Evolutionary conservation across 768 basidiomycete genomes (phyloP).

Genomic region (Auriscalpium microsporum): DNA sequence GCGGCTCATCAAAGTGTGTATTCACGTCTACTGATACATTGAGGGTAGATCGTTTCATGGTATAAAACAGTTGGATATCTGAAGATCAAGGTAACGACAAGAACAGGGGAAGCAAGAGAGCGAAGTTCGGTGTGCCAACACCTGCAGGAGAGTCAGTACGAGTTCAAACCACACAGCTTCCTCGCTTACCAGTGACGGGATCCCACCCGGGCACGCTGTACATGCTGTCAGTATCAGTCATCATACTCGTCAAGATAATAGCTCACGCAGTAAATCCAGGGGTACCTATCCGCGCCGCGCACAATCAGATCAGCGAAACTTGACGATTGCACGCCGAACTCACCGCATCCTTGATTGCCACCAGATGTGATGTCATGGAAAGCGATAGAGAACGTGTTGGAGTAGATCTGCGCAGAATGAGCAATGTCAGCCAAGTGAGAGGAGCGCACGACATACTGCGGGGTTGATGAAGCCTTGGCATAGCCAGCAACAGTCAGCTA

Average conservation of each 20-base stretch:
- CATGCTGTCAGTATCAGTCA: background rate
- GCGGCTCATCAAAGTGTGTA: no score
- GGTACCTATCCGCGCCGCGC: constrained; percentile 6
- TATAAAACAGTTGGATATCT: no score
- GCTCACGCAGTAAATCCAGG: constrained; percentile 19
- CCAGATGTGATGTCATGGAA: constrained; percentile 22
- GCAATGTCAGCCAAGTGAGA: no score
- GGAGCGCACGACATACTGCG: constrained; percentile 33
- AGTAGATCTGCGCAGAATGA: constrained; percentile 13
- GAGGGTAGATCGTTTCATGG: no score
- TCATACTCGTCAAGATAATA: background rate
- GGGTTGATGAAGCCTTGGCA: constrained; percentile 44
- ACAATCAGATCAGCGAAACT: background rate
- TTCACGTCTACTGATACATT: no score
- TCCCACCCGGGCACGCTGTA: constrained; percentile 17
- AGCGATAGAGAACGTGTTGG: constrained; percentile 8
- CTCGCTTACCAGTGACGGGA: constrained; percentile 16
- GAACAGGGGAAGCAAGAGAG: constrained; percentile 18
- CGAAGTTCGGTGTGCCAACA: constrained; percentile 22
- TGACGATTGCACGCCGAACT: background rate
- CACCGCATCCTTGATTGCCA: constrained; percentile 16
- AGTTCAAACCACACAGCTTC: no score
- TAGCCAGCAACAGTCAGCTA: background rate
- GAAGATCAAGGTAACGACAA: constrained; percentile 17
- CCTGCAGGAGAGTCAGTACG: background rate